These are phyloP conservation scores for Amphicarpaea edgeworthii DNA, from an alignment of 306 rosid species.

Conservation along the genomic window DNA sequence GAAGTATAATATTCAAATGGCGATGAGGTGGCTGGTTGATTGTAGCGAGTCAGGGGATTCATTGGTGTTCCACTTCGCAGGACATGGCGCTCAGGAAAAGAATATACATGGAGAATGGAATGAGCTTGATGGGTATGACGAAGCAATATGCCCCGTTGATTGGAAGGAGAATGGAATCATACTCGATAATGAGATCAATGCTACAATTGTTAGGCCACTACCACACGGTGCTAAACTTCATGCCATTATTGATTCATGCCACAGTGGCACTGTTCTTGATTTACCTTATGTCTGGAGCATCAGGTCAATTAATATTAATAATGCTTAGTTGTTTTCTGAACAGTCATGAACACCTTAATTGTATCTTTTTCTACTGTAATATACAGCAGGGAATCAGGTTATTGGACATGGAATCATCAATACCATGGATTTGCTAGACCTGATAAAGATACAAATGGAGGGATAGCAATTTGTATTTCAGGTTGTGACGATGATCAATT, in stretches of 20 bases:
- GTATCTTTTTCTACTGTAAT: neutral
- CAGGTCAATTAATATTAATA: constrained; percentile 33
- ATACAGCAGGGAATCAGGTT: constrained; percentile 40
- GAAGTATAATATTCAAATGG: constrained; percentile 52
- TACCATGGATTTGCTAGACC: neutral
- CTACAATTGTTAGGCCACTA: constrained; percentile 55
- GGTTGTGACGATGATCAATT: constrained; percentile 42
- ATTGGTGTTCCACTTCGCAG: constrained; percentile 60
- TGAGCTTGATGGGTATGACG: constrained; percentile 50
- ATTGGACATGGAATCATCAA: constrained; percentile 37
- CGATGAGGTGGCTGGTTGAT: constrained; percentile 53
- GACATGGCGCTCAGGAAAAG: constrained; percentile 51
- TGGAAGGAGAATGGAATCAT: constrained; percentile 52
- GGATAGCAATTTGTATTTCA: constrained; percentile 43
- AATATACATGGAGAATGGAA: constrained; percentile 18
- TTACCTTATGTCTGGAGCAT: constrained; percentile 54
- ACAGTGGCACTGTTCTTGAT: constrained; percentile 61
- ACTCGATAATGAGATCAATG: constrained; percentile 51
- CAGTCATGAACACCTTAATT: neutral
- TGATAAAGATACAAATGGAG: constrained; percentile 40
- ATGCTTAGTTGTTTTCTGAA: neutral
- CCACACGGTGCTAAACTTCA: constrained; percentile 56
- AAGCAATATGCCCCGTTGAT: constrained; percentile 59
- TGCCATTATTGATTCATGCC: constrained; percentile 62
- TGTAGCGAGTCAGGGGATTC: constrained; percentile 58